These are phyloP conservation scores for Xeromyces bisporus DNA, from an alignment of 495 filamentous ascomycete species.

Conservation along the genomic window DNA sequence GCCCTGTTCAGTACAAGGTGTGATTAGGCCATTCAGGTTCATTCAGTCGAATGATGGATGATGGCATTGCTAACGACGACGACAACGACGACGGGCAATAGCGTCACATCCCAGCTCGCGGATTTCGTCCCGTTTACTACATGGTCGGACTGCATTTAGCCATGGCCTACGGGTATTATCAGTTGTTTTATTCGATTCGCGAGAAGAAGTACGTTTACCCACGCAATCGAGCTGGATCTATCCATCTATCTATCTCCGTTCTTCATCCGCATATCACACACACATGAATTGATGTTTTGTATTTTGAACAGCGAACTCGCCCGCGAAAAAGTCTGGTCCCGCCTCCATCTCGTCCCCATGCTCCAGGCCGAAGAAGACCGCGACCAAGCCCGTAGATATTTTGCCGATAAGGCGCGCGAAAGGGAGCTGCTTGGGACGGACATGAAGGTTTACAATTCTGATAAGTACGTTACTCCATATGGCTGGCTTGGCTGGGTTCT, in stretches of 20 bases:
- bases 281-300: constrained; percentile 2
- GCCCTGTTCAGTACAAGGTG: constrained; percentile 90
- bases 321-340: constrained; percentile 93
- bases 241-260: not conserved
- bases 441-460: constrained; percentile 67
- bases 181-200: constrained; percentile 54
- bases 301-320: constrained; percentile 54
- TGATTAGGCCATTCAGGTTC: constrained; percentile 6
- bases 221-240: too few relatives aligned
- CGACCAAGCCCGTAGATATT: constrained; percentile 70
- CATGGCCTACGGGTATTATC: constrained; percentile 83
- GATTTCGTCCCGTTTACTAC: constrained; percentile 69
- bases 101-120: constrained; percentile 84
- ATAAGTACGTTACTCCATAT: constrained; percentile 44
- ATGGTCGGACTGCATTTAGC: constrained; percentile 54
- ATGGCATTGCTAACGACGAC: too few relatives aligned
- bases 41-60: constrained; percentile 4
- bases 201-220: constrained; percentile 75
- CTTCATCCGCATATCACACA: not conserved
- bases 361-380: constrained; percentile 94
- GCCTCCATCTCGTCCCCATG: constrained; percentile 79
- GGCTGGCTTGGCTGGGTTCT: too few relatives aligned
- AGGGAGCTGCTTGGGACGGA: constrained; percentile 73
- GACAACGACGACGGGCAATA: too few relatives aligned
- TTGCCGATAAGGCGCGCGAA: constrained; percentile 76